Base-by-base conservation (phyloP, 208 protist genomes). In the Wallacemonas sp. region DNA sequence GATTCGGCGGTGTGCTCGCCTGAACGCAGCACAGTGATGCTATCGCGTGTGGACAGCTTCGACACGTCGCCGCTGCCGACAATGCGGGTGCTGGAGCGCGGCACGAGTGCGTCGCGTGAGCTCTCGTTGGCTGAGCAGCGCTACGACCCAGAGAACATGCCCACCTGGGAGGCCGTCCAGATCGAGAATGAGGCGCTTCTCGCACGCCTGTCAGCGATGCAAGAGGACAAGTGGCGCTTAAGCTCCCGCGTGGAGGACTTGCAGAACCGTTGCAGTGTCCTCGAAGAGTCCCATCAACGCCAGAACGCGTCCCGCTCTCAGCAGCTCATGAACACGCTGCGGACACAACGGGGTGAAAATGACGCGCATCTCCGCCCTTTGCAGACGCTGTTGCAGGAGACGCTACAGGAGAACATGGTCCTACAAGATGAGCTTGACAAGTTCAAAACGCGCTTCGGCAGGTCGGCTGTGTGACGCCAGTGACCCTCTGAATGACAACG, bases 311-410 rank as follows among this genome's bases (percentile, higher is more conserved):
- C 30, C 4, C 52, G 55, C 5, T 43, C 52, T 5, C 36, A 63
- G 38, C 41, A 49, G 16, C 57, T 63, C 14, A 12, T 49, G 33
- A 30, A 44, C 39, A 23, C 57, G 38, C 12, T 63, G 19, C 21
- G 21, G 8, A n/a, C 34, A 12, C 52, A 49, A 48, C 12, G 36
- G 24, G 14, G 5, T 38, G 69, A 69, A 12, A 14, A 78, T 16
- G 71, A 78, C 36, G 72, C 57, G 17, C 75, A 58, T 52, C 61
- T 92, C 26, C 76, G 80, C 29, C 48, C 61, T n/a, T 55, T 93
- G 8, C 87, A 93, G 66, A 68, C 61, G 26, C 70, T 93, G 41
- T 39, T 93, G 29, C 83, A 93, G 43, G 72, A 84, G 19, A 82
- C 81, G 34, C 61, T 93, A 19, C 39, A 74, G 46, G 74, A 89